These are phyloP conservation scores for Macrolepiota fuliginosa DNA, from an alignment of 768 basidiomycete genomes.

Conservation along the genomic window DNA sequence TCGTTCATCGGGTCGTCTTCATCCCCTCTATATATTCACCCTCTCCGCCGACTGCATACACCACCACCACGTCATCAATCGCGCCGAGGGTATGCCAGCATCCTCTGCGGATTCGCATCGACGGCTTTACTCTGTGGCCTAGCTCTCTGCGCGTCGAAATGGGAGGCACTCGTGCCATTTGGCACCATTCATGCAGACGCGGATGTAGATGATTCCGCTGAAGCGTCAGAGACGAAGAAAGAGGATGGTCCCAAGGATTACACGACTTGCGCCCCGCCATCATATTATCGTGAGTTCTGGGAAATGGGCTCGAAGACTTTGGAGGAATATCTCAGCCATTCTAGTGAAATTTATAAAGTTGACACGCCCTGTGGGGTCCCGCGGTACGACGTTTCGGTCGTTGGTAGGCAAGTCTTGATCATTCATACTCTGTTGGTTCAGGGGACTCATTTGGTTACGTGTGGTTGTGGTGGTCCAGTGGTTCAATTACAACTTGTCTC, in stretches of 20 bases:
- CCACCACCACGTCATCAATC: neutral
- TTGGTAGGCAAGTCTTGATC: neutral
- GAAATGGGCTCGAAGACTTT: neutral
- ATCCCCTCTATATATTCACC: neutral
- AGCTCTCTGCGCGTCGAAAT: neutral
- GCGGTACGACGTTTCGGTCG: neutral
- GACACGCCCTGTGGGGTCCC: slow-evolving; percentile 2
- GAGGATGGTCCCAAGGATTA: neutral
- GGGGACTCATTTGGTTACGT: no score
- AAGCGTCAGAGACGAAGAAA: neutral
- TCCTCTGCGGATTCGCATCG: neutral
- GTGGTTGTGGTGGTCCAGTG: neutral
- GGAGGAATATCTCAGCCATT: neutral
- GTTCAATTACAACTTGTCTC: neutral
- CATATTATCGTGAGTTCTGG: neutral
- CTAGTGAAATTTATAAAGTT: neutral
- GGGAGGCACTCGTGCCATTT: neutral
- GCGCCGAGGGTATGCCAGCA: neutral
- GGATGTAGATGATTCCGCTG: neutral
- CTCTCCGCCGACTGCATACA: neutral
- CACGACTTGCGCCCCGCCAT: neutral
- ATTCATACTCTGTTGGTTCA: no score
- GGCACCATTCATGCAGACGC: neutral
- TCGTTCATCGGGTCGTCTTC: neutral
- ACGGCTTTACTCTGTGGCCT: neutral